phyloP scores from a whole-genome alignment of 345 rosid genomes.

The Aethionema arabicum region DNA sequence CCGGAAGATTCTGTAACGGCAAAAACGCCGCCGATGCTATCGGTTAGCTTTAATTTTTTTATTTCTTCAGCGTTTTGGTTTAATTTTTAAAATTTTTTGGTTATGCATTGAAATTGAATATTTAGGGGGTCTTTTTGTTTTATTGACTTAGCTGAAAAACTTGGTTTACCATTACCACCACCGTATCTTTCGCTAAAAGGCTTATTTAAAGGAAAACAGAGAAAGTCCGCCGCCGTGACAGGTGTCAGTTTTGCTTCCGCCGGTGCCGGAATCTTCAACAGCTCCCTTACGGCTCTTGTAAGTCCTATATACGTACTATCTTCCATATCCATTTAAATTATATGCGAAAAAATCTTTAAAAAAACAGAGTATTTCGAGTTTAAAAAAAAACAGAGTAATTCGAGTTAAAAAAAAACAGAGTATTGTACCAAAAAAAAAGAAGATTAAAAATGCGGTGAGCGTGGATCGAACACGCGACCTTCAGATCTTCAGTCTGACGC shows the following conservation, averaged over 20 bases:
- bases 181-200: constrained; percentile 52
- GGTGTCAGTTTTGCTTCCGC: constrained; percentile 73
- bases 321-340: no score
- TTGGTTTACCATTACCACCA: constrained; percentile 58
- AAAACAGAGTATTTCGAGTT: background rate
- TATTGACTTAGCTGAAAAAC: constrained; percentile 51
- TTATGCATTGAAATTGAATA: no score
- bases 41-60: constrained; percentile 27
- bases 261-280: constrained; percentile 63
- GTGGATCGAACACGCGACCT: constrained; percentile 71
- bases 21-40: constrained; percentile 51
- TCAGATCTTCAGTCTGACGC: constrained; percentile 62
- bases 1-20: constrained; percentile 66
- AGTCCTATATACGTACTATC: constrained; percentile 19
- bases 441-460: constrained; percentile 52
- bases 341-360: background rate
- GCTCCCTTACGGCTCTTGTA: constrained; percentile 48
- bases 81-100: no score
- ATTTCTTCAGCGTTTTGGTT: no score
- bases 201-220: constrained; percentile 13
- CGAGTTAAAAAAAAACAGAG: background rate
- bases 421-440: background rate
- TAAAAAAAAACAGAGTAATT: background rate
- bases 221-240: constrained; percentile 27
- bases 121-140: background rate